Evolutionary conservation across 2,329 filamentous ascomycete species (phyloP), one percentile per base, ranked within the genome.

Genomic region (Neobulgaria alba): DNA sequence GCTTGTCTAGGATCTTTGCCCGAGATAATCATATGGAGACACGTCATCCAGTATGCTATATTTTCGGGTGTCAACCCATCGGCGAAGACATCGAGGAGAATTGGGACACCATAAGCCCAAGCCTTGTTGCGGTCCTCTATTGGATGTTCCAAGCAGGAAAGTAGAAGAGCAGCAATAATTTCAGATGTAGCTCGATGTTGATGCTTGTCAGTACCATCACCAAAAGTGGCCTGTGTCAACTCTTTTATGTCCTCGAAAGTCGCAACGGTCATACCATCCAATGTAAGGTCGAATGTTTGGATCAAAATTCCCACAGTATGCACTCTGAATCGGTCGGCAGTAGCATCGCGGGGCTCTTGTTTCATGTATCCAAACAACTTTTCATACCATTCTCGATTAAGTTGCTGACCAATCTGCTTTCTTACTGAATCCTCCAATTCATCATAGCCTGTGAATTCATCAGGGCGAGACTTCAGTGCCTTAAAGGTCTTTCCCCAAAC

Each of bases 11-110:
- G 90, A 62, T 98, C 92, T 56, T 92, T 90, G 9, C 82, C 80
- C 53, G 93, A 87, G 31, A 95, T 70, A 18, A 93, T 77, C 57
- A 95, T 77, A 57, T 95, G 90, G 33, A 98, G 70, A 59, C 93
- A 95, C 0, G 87, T 92, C 42, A 86, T 82, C 92, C 92, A 98
- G 63, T 98, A 98, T 9, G 80, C 77, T 21, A 87, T 77, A 57
- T 96, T 98, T 57, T 98, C 92, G 0, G 92, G 92, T 0, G 89
- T 98, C 49, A 98, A 63, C 29, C 86, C 88, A 53, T 96, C 89
- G n/a, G 80, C 78, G 58, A 96, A 87, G 46, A 96, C 81, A 50
- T 80, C 75, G 17, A 88, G 75, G 50, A 98, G 74, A 57, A 95
- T 83, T 0, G 92, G 90, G 51, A 94, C 88, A 2, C 84, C 86